Evolutionary conservation across 768 basidiomycete species (phyloP).

Genomic region (Leccinum boreale): DNA sequence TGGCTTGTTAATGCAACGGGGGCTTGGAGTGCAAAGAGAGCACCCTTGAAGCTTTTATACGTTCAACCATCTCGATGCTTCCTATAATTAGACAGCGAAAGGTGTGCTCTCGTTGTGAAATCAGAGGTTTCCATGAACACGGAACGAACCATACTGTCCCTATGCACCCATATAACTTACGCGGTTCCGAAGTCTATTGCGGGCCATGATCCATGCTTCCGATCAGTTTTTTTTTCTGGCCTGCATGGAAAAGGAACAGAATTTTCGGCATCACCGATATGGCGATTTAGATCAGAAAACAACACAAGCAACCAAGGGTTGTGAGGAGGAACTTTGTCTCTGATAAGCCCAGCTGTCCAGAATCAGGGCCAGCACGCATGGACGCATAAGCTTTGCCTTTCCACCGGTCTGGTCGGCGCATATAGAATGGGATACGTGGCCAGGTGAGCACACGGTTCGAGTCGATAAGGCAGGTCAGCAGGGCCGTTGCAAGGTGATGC

Average conservation of each 20-base stretch:
- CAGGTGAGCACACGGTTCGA: not conserved
- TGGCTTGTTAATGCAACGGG: not conserved
- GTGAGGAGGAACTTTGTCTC: not conserved
- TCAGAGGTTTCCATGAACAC: not conserved
- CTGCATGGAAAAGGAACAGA: not conserved
- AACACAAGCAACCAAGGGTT: constrained; percentile 1
- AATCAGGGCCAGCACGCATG: constrained; percentile 5
- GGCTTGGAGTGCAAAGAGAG: not conserved
- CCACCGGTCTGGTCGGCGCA: not conserved
- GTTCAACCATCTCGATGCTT: not conserved
- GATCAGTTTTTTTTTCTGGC: not conserved
- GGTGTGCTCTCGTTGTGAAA: not conserved
- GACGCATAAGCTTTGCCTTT: not conserved
- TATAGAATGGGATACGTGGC: not conserved
- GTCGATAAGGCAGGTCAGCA: not conserved
- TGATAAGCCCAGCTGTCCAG: not conserved
- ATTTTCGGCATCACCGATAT: not conserved
- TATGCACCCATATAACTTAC: not conserved
- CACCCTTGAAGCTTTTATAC: constrained; percentile 11
- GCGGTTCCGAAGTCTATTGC: not conserved
- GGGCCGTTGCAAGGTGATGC: not conserved
- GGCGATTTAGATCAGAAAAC: not conserved
- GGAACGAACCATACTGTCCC: not conserved
- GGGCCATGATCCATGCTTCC: not conserved
- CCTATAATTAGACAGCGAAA: not conserved